These are phyloP conservation scores for Dalbergia cochinchinensis DNA, from an alignment of 306 rosid genomes.

Conservation along the genomic window DNA sequence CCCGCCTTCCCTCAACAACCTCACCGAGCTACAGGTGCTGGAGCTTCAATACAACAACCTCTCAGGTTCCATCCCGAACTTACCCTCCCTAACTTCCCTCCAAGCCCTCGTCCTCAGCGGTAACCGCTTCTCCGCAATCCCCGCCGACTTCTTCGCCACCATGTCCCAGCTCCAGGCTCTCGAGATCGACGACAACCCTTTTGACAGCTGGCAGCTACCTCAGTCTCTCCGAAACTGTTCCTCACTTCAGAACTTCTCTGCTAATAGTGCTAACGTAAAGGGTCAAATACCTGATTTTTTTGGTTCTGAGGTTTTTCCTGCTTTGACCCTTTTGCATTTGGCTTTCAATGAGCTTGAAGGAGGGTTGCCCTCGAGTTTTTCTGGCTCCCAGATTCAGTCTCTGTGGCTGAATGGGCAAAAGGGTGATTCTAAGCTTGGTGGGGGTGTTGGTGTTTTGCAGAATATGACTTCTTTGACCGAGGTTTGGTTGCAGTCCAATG, in stretches of 20 bases:
- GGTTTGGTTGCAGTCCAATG: conserved; percentile 70
- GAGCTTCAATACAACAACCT: conserved; percentile 72
- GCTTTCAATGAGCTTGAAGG: conserved; percentile 65
- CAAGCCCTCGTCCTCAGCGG: conserved; percentile 58
- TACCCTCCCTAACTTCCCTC: conserved; percentile 52
- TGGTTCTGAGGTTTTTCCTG: conserved; percentile 45
- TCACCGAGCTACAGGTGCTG: conserved; percentile 56
- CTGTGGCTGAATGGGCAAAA: conserved; percentile 75
- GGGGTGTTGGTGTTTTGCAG: conserved; percentile 55
- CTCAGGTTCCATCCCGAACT: conserved; percentile 66
- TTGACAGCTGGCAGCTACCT: conserved; percentile 65
- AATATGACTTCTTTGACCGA: conserved; percentile 66
- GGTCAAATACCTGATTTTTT: conserved; percentile 62
- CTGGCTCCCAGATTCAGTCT: conserved; percentile 60
- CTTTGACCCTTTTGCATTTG: conserved; percentile 60
- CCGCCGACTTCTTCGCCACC: conserved; percentile 59
- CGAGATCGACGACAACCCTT: conserved; percentile 68
- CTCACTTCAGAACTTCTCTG: conserved; percentile 65
- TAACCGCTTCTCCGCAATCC: conserved; percentile 60
- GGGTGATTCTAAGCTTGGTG: conserved; percentile 56
- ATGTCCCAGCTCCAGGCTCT: conserved; percentile 63
- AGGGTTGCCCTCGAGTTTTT: conserved; percentile 55
- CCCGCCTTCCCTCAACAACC: conserved; percentile 50
- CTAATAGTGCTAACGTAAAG: conserved; percentile 61
- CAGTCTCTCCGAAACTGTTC: conserved; percentile 54